Evolutionary conservation across 257 asterid species (phyloP).

Genomic region (Penstemon eatonii): DNA sequence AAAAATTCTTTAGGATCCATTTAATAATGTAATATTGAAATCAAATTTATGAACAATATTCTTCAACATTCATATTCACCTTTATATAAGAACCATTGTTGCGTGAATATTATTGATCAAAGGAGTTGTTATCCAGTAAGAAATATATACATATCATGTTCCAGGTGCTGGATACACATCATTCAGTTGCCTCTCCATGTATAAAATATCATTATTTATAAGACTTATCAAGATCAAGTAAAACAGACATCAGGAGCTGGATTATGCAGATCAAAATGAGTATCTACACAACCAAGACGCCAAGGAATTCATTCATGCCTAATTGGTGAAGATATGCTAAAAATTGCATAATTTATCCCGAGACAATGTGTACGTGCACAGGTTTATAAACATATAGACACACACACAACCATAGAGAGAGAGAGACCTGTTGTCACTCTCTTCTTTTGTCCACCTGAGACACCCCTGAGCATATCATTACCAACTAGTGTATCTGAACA

Average conservation of each 20-base stretch:
- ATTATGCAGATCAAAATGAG: background rate
- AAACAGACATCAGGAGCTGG: background rate
- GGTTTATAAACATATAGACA: background rate
- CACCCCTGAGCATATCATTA: constrained; percentile 85
- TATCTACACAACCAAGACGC: background rate
- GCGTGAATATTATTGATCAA: background rate
- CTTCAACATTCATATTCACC: background rate
- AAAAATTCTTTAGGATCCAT: background rate
- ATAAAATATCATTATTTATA: background rate
- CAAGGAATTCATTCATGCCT: background rate
- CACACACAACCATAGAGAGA: constrained; percentile 7
- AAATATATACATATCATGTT: background rate
- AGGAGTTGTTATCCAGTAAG: background rate
- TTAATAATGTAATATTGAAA: background rate
- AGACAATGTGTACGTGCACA: background rate
- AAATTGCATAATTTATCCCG: background rate
- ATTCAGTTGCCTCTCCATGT: constrained; percentile 2
- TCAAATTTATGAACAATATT: background rate
- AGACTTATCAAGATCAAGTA: constrained; percentile 1
- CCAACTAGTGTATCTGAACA: constrained; percentile 85
- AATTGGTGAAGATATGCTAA: background rate
- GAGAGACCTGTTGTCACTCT: constrained; percentile 74
- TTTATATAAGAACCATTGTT: background rate
- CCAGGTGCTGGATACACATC: background rate
- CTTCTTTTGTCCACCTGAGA: constrained; percentile 89